phyloP scores from a whole-genome alignment of 106 monocot species.

The Acorus gramineus region DNA sequence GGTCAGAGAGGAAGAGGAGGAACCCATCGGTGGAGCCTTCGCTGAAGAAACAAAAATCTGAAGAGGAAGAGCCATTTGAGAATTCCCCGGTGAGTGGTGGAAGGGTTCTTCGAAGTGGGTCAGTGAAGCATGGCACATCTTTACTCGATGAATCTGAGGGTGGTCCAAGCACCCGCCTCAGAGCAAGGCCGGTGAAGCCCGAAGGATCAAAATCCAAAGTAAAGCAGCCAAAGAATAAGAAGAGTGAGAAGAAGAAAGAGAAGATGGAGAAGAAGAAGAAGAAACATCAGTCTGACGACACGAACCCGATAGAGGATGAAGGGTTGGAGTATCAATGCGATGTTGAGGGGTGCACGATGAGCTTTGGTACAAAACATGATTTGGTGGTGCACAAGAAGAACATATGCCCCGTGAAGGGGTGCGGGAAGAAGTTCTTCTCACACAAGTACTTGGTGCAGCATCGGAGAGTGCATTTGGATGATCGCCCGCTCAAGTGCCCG shows the following conservation, averaged over 20 bases:
- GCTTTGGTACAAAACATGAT: conserved; percentile 52
- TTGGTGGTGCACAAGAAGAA: conserved; percentile 62
- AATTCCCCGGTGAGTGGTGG: conserved; percentile 12
- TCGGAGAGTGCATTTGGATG: conserved; percentile 72
- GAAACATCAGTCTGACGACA: conserved; percentile 4
- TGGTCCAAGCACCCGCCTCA: conserved; percentile 17
- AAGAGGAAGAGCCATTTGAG: conserved; percentile 9
- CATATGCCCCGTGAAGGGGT: conserved; percentile 73
- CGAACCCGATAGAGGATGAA: conserved; percentile 4
- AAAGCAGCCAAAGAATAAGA: background rate
- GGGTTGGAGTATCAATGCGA: conserved; percentile 40
- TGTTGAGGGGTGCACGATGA: conserved; percentile 69
- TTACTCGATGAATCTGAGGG: conserved; percentile 24
- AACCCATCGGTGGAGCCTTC: conserved; percentile 17
- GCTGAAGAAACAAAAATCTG: conserved; percentile 16
- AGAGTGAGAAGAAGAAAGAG: conserved; percentile 9
- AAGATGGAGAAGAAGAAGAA: conserved; percentile 16
- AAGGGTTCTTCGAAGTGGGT: conserved; percentile 33
- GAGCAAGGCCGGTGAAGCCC: conserved; percentile 16
- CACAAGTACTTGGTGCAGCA: conserved; percentile 86
- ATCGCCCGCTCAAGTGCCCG: conserved; percentile 69
- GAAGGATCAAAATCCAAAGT: conserved; percentile 18
- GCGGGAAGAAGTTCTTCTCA: conserved; percentile 79
- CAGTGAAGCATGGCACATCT: conserved; percentile 1
- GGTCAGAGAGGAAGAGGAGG: conserved; percentile 33